Conservation (phyloP, 768 basidiomycete species). For the Pleurotus sapidus region DNA sequence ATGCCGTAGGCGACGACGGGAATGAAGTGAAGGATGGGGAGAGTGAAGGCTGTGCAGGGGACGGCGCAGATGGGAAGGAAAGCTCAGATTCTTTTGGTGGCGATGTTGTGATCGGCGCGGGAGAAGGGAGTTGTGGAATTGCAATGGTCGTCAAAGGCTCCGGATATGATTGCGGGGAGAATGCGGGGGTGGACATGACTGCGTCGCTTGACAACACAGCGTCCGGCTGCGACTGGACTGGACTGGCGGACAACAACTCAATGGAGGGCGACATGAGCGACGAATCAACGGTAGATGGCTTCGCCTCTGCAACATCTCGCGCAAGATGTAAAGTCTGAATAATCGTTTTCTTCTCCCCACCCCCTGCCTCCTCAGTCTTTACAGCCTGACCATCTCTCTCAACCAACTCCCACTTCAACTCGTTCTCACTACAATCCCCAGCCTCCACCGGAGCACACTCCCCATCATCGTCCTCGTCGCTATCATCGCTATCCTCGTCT, state of each 20-base stretch:
- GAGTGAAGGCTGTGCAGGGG: neutral
- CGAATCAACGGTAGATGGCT: neutral
- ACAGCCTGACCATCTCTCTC: neutral
- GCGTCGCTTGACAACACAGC: too few species aligned
- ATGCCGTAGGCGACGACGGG: constrained; percentile 3
- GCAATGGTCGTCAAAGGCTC: too few species aligned
- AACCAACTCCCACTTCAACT: neutral
- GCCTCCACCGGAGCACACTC: neutral
- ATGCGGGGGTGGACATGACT: too few species aligned
- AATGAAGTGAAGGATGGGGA: constrained; percentile 1
- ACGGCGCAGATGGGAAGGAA: neutral
- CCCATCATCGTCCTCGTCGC: constrained; percentile 7
- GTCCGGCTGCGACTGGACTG: too few species aligned
- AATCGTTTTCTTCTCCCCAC: neutral
- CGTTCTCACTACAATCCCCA: neutral
- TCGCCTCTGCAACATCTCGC: neutral
- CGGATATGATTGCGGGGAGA: too few species aligned
- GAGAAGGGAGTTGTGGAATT: too few species aligned
- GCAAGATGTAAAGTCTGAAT: neutral
- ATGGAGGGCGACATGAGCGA: neutral
- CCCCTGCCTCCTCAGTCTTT: neutral
- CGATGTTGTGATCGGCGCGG: too few species aligned
- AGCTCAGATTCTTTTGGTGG: neutral
- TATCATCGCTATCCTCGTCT: constrained; percentile 5
- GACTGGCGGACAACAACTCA: neutral